Evolutionary conservation across 306 rosid genomes (phyloP).

Genomic region (Malus asiatica): DNA sequence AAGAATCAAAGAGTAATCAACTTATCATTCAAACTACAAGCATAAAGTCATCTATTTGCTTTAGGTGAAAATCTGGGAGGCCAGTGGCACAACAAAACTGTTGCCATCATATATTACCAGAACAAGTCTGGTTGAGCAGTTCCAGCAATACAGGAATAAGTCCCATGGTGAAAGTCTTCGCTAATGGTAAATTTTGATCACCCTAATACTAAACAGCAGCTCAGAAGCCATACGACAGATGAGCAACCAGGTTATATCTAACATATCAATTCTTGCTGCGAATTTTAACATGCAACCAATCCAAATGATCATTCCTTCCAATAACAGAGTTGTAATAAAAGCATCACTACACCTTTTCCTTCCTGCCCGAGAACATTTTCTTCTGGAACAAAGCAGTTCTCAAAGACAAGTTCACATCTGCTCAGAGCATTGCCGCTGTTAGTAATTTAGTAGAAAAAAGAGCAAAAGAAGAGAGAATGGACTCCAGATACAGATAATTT

Average conservation of each 20-base stretch:
- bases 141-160: background rate
- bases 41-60: background rate
- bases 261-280: background rate
- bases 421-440: constrained; percentile 28
- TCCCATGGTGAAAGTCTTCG: background rate
- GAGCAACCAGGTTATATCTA: background rate
- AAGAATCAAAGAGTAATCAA: background rate
- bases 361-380: constrained; percentile 91
- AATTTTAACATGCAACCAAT: background rate
- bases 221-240: background rate
- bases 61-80: background rate
- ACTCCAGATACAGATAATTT: constrained; percentile 7
- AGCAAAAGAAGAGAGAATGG: background rate
- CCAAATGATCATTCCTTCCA: constrained; percentile 1
- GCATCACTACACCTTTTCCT: constrained; percentile 72
- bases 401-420: constrained; percentile 99
- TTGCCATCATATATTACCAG: background rate
- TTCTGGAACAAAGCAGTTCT: constrained; percentile 91
- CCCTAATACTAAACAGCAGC: background rate
- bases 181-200: background rate
- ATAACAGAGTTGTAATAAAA: constrained; percentile 1
- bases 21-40: background rate
- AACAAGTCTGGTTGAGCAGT: background rate
- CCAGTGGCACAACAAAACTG: background rate
- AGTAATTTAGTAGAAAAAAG: constrained; percentile 35